Evolutionary conservation across 2,329 filamentous ascomycete species (phyloP), one percentile per base, ranked within the genome.

Genomic region (Talaromyces atroroseus): DNA sequence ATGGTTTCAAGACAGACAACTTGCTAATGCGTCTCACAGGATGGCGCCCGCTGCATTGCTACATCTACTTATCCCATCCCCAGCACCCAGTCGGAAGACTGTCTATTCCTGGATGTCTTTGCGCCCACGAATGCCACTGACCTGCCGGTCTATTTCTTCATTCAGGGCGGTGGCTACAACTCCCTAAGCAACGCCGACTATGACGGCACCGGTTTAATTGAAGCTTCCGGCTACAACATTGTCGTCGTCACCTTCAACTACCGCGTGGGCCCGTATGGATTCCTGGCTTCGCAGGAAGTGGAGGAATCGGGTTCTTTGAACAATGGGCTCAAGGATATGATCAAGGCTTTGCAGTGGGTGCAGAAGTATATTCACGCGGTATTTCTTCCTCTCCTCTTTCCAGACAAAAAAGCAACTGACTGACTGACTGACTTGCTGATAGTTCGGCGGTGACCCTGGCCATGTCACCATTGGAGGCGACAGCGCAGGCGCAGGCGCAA

Each of bases 71-170:
- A 81, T 62, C 82, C 85, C 0, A 83, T 87, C 0, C 79, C 76
- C 1, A 69, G 74, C 16, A 79, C 78, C 0, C 80, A 74, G 0
- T 67, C 68, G 0, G 68, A 78, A 60, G 69, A 73, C 56, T 76
- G 74, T 64, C 68, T 77, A 1, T 76, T 73, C 49, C 51, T 77
- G 7, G 70, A 76, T 53, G 69, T 77, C 26, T 76, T 69, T 58
- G 68, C 73, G 1, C 74, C 74, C 2, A 62, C 65, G 5, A 57
- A 63, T 3, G 65, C 68, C 12, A 57, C 61, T 0, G 80, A 76
- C 16, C 71, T 89, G 3, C 87, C 87, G 0, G 87, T 91, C 2
- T 86, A 81, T 65, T 77, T 82, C 61, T 82, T 76, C 61, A 79
- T 83, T 44, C 79, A 86, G 58, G 84, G 84, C 4, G 84, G 84